phyloP scores from a whole-genome alignment of 345 rosid species.

The Eucalyptus virginea region DNA sequence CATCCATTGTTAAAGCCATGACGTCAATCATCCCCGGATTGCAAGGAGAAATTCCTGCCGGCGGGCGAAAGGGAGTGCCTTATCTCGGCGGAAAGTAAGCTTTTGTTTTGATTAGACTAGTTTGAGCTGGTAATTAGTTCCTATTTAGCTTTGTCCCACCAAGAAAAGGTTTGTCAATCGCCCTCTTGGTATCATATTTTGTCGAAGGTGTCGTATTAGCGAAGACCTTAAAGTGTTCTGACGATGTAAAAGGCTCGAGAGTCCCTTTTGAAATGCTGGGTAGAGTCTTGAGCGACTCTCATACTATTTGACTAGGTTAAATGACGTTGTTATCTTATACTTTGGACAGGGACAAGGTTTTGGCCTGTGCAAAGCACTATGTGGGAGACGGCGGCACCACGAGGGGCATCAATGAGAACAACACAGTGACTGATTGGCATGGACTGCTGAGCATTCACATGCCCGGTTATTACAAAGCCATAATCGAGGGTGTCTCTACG shows the following conservation, averaged over 20 bases:
- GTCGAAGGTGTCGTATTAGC: background rate
- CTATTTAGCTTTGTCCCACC: background rate
- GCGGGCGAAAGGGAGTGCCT: conserved; percentile 33
- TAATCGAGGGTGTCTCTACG: conserved; percentile 56
- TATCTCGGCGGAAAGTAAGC: conserved; percentile 52
- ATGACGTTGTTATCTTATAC: too few species aligned
- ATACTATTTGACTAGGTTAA: background rate
- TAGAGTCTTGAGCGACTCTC: background rate
- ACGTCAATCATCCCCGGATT: conserved; percentile 47
- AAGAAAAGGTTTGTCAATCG: background rate
- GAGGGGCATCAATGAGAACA: conserved; percentile 54
- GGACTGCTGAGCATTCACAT: conserved; percentile 51
- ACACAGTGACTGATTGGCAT: conserved; percentile 22
- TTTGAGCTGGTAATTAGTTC: background rate
- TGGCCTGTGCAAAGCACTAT: conserved; percentile 83
- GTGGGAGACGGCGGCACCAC: conserved; percentile 79
- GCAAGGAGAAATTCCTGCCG: conserved; percentile 49
- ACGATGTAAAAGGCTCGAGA: background rate
- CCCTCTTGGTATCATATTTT: background rate
- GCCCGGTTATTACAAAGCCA: conserved; percentile 38
- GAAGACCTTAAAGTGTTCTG: background rate
- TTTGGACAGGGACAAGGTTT: conserved; percentile 39
- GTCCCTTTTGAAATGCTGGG: background rate
- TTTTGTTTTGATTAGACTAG: background rate
- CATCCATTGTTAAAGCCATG: conserved; percentile 36